Evolutionary conservation across 345 rosid genomes (phyloP).

Genomic region (Durio zibethinus): DNA sequence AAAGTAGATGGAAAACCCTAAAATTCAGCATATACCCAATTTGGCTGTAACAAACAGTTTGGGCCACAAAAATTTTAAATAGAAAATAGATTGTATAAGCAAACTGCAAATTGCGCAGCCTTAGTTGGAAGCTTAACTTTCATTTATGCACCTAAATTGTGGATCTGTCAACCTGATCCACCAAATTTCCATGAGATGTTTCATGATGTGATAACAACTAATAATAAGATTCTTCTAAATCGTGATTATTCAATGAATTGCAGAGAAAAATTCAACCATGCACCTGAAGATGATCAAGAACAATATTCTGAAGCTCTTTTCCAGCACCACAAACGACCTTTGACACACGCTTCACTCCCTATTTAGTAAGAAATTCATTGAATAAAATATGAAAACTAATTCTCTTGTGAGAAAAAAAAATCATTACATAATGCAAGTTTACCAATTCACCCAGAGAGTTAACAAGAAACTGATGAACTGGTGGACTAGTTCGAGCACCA

Average conservation of each 20-base stretch:
- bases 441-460: conserved; percentile 87
- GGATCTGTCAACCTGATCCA: not conserved
- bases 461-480: conserved; percentile 86
- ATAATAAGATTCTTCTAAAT: not conserved
- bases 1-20: not conserved
- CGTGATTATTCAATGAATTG: conserved; percentile 6
- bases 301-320: conserved; percentile 82
- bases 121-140: conserved; percentile 1
- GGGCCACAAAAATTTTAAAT: not conserved
- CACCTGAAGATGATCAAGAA: conserved; percentile 91
- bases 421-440: conserved; percentile 22
- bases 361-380: conserved; percentile 23
- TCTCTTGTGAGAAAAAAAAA: conserved; percentile 12
- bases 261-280: conserved; percentile 21
- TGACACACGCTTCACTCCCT: conserved; percentile 88
- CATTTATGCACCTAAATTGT: not conserved
- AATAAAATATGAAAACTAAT: conserved; percentile 13
- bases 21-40: not conserved
- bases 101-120: not conserved
- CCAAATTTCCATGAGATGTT: conserved; percentile 6
- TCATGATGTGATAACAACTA: not conserved
- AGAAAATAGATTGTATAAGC: not conserved
- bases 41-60: not conserved
- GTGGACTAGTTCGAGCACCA: conserved; percentile 88
- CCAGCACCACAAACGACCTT: conserved; percentile 83